phyloP scores from a whole-genome alignment of 2,329 filamentous ascomycete species.

The Pyrenophora teres region DNA sequence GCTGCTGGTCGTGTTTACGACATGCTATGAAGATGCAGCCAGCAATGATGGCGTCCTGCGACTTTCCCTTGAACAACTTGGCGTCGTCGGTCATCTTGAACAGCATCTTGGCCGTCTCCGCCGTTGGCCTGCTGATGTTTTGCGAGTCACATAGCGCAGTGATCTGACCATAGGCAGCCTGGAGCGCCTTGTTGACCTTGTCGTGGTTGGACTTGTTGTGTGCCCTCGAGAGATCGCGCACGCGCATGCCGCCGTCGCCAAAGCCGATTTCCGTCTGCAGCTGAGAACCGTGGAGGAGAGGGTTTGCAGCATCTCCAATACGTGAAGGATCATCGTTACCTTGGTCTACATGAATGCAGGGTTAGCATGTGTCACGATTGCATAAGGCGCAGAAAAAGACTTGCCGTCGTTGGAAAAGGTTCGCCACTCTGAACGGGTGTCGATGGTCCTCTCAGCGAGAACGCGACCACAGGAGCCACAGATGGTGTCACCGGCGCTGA shows the following conservation, averaged over 20 bases:
- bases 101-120: slow-evolving; percentile 89
- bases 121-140: slow-evolving; percentile 74
- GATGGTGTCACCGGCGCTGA: slow-evolving; percentile 88
- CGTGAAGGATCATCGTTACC: slow-evolving; percentile 95
- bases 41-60: slow-evolving; percentile 89
- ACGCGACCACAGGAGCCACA: slow-evolving; percentile 92
- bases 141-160: slow-evolving; percentile 74
- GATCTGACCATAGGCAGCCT: slow-evolving; percentile 87
- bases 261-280: slow-evolving; percentile 87
- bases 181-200: slow-evolving; percentile 79
- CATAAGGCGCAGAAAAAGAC: slow-evolving; percentile 1
- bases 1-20: slow-evolving; percentile 81
- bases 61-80: slow-evolving; percentile 93
- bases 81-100: slow-evolving; percentile 94
- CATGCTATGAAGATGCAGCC: slow-evolving; percentile 98
- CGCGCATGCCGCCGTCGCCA: slow-evolving; percentile 71
- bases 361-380: slow-evolving; percentile 1
- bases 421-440: slow-evolving; percentile 96
- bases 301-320: slow-evolving; percentile 93
- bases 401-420: slow-evolving; percentile 91
- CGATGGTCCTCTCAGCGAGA: slow-evolving; percentile 86
- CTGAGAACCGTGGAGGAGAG: slow-evolving; percentile 86
- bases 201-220: slow-evolving; percentile 82
- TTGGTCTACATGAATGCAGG: slow-evolving; percentile 59
- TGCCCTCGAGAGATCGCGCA: slow-evolving; percentile 76